A percentile compares a stretch with the other conserved stretches of the same genome.
phyloP scores from a whole-genome alignment of 116 monocot species.

The Zostera marina region DNA sequence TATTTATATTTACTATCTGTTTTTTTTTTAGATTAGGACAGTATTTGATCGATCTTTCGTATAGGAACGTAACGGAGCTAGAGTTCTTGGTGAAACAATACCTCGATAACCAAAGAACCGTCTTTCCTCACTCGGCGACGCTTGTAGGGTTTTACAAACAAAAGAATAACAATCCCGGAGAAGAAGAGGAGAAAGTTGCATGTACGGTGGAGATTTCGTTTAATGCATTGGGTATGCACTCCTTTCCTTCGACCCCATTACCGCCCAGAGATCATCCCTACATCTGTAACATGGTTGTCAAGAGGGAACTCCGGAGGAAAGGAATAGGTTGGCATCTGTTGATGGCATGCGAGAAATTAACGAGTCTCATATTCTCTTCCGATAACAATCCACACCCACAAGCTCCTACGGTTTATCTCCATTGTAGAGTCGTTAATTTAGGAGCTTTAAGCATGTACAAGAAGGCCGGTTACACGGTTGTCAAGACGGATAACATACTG shows the following conservation, averaged over 20 bases:
- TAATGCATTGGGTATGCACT: slow-evolving; percentile 39
- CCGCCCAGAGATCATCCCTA: slow-evolving; percentile 68
- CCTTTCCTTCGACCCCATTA: slow-evolving; percentile 34
- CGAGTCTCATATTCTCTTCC: too few species aligned
- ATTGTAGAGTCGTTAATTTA: too few species aligned
- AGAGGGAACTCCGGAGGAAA: slow-evolving; percentile 37
- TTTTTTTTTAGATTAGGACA: too few species aligned
- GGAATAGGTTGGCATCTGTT: too few species aligned
- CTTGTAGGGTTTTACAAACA: slow-evolving; percentile 43
- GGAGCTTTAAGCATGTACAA: too few species aligned
- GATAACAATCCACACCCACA: too few species aligned
- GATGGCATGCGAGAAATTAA: too few species aligned
- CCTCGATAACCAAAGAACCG: slow-evolving; percentile 26
- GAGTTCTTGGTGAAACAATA: slow-evolving; percentile 50
- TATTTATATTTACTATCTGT: too few species aligned
- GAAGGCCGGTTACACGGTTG: too few species aligned
- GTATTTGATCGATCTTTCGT: too few species aligned
- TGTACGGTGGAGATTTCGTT: slow-evolving; percentile 63
- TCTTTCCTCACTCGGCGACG: slow-evolving; percentile 39
- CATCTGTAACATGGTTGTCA: slow-evolving; percentile 79
- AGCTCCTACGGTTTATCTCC: too few species aligned
- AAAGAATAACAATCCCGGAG: neutral
- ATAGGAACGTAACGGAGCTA: slow-evolving; percentile 4
- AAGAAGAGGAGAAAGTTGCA: slow-evolving; percentile 18
- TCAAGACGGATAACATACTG: too few species aligned